These are phyloP conservation scores for Penicillium desertorum DNA, from an alignment of 495 filamentous ascomycete genomes.

Conservation along the genomic window DNA sequence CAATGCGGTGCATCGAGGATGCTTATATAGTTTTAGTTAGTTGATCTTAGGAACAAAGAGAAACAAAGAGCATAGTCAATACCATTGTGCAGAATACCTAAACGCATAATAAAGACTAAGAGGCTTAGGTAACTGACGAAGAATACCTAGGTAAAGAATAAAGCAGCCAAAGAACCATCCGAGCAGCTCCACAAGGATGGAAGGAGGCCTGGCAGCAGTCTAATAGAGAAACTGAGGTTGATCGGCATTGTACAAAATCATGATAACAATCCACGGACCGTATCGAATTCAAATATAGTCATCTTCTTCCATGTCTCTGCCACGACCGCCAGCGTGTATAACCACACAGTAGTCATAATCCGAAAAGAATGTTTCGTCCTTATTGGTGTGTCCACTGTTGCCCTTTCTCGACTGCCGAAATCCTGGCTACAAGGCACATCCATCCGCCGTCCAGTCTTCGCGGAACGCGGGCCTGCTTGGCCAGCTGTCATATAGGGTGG, in stretches of 20 bases:
- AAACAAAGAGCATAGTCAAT: background rate
- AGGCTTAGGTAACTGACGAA: background rate
- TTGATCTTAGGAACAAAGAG: background rate
- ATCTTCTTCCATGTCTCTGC: too few relatives aligned
- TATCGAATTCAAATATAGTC: too few relatives aligned
- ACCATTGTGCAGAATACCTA: background rate
- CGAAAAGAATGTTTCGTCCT: too few relatives aligned
- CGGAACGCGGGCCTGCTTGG: too few relatives aligned
- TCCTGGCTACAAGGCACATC: too few relatives aligned
- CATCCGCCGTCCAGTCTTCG: too few relatives aligned
- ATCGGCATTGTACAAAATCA: too few relatives aligned
- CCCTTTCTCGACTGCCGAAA: too few relatives aligned
- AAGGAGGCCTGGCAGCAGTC: slow-evolving; percentile 57
- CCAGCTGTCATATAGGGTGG: slow-evolving; percentile 7
- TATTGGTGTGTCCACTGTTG: too few relatives aligned
- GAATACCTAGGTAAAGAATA: background rate
- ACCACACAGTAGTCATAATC: too few relatives aligned
- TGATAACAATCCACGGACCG: too few relatives aligned
- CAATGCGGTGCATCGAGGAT: background rate
- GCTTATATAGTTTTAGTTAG: background rate
- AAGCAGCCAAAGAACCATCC: slow-evolving; percentile 29
- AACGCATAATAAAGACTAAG: background rate
- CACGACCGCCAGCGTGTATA: too few relatives aligned
- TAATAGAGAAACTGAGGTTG: slow-evolving; percentile 33
- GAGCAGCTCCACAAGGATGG: slow-evolving; percentile 55